phyloP scores from a whole-genome alignment of 768 basidiomycete genomes.

The Russula dissimulans region DNA sequence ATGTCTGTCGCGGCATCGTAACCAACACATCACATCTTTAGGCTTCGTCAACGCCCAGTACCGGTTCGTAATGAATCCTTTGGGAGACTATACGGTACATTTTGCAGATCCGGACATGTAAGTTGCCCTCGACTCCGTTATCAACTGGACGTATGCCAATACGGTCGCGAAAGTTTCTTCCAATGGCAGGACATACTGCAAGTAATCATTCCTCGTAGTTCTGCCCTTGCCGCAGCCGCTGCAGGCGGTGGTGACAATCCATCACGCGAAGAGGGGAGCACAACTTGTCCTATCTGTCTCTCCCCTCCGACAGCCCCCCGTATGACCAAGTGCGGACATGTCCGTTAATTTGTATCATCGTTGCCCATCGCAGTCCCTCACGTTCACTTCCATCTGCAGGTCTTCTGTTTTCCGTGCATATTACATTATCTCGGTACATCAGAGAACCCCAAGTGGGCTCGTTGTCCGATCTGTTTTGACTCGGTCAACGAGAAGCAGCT shows the following conservation, averaged over 20 bases:
- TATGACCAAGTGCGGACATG: constrained; percentile 98
- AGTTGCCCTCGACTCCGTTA: constrained; percentile 27
- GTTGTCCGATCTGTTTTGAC: constrained; percentile 95
- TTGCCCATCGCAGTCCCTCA: constrained; percentile 13
- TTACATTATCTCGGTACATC: constrained; percentile 82
- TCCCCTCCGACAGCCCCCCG: constrained; percentile 82
- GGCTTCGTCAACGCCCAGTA: constrained; percentile 96
- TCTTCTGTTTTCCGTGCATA: constrained; percentile 93
- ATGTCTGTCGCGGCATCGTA: constrained; percentile 3
- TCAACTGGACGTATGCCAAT: constrained; percentile 9
- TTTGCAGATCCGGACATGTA: constrained; percentile 97
- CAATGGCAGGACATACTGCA: constrained; percentile 96
- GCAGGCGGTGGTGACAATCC: constrained; percentile 35
- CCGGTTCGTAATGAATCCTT: constrained; percentile 90
- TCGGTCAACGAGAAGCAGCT: constrained; percentile 84
- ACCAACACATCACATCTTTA: constrained; percentile 27
- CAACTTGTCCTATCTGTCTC: constrained; percentile 90
- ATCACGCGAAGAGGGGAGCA: constrained; percentile 49
- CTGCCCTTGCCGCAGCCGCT: constrained; percentile 56
- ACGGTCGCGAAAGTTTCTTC: constrained; percentile 53
- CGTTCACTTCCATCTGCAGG: constrained; percentile 34
- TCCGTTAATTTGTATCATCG: constrained; percentile 35
- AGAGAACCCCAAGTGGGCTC: constrained; percentile 75
- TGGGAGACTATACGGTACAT: constrained; percentile 86
- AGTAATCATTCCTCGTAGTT: constrained; percentile 81